Evolutionary conservation across 2,329 filamentous ascomycete genomes (phyloP), one percentile per base, ranked within the genome.

Genomic region (Claviceps purpurea): DNA sequence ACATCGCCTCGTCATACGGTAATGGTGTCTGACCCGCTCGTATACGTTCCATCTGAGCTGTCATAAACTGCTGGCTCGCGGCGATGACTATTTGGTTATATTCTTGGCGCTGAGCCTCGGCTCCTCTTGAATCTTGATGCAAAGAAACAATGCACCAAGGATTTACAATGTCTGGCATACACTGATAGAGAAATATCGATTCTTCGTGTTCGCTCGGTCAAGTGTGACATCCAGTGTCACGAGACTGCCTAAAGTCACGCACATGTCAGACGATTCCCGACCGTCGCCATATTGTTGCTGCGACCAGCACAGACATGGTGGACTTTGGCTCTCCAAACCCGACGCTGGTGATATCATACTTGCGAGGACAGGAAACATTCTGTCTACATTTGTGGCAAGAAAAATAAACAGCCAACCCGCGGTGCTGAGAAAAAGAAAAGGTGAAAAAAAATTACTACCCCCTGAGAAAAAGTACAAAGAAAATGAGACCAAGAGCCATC

Each of bases 261-360:
- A 39, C 24, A 10, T 40, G 47, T 45, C 22, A 8, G 20, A 54
- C 30, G 40, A 45, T 54, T 54, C 50, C 50, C n/a, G 43, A 54
- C 47, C 53, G 39, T 42, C 14, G 13, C 10, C 30, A 44, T 5
- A 13, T 20, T 24, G 4, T 44, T 16, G 44, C 43, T 49, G 49
- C 30, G 45, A 10, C 52, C 50, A 30, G 52, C 24, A 47, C 50
- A 54, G 52, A 43, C n/a, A 37, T 47, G 3, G 20, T 20, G 18
- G 6, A 46, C 42, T 42, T 8, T 45, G 44, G 38, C 40, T 22
- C 24, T 50, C 10, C 20, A 40, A 18, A 47, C 49, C 24, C 26
- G 22, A 43, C 42, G 26, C 38, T 47, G 8, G 34, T n/a, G 34
- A 45, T 7, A 43, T 13, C 20, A 43, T 42, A 42, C 41, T 13